These are phyloP conservation scores for Gracilaria domingensis DNA, from an alignment of 23 red algal genomes.

Conservation along the genomic window DNA sequence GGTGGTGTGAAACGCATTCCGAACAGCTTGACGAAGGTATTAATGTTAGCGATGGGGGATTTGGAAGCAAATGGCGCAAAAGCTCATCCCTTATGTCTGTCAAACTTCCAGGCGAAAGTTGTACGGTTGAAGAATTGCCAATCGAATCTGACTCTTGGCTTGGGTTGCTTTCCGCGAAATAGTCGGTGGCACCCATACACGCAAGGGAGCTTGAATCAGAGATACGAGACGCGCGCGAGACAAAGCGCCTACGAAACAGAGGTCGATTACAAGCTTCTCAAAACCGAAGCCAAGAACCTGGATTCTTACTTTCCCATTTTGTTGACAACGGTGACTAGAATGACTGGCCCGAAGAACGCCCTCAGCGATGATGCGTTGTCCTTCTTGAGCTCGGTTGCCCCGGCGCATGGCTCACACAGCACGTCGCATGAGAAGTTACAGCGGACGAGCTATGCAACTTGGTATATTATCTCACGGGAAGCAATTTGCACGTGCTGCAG, in stretches of 20 bases:
- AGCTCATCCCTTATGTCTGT: neutral
- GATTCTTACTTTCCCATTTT: neutral
- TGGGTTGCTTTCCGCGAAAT: neutral
- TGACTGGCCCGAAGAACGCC: constrained; percentile 4
- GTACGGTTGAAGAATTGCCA: neutral
- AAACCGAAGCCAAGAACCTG: neutral
- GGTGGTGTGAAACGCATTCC: constrained; percentile 15
- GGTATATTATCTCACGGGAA: neutral
- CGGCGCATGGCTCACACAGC: neutral
- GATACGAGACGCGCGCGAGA: neutral
- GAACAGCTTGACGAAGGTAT: constrained; percentile 13
- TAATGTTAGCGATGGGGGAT: neutral
- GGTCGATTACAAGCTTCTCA: neutral
- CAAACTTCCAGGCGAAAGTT: neutral
- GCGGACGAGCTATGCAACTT: neutral
- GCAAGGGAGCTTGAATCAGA: neutral
- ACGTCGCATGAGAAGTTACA: neutral
- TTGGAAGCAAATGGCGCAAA: neutral
- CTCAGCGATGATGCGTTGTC: neutral
- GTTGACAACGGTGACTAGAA: constrained; percentile 11
- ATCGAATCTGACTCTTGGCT: neutral
- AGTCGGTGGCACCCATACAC: neutral
- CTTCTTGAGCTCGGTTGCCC: constrained; percentile 8
- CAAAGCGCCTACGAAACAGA: neutral
- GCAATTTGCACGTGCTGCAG: neutral